Evolutionary conservation across 495 filamentous ascomycete species (phyloP).

Genomic region (Wilcoxina mikolae): DNA sequence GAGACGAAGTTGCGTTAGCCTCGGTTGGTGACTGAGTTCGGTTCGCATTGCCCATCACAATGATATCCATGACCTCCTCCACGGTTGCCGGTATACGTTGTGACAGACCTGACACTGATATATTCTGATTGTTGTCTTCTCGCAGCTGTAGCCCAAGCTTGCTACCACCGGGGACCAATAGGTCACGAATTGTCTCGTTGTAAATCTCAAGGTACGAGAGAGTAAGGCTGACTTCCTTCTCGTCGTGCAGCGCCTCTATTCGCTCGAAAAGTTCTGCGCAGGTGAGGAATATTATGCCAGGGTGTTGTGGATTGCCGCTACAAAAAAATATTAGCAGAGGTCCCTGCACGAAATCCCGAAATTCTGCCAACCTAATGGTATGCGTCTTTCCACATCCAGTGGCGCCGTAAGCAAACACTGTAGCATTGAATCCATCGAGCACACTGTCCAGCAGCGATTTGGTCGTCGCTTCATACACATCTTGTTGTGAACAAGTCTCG

Average conservation of each 20-base stretch:
- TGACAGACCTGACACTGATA: constrained; percentile 81
- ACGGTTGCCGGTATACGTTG: constrained; percentile 68
- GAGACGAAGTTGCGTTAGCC: constrained; percentile 93
- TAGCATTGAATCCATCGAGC: constrained; percentile 95
- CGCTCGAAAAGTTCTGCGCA: constrained; percentile 98
- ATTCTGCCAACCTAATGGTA: constrained; percentile 47
- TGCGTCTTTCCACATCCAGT: constrained; percentile 98
- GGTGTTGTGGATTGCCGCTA: constrained; percentile 80
- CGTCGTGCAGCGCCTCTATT: constrained; percentile 66
- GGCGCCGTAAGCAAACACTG: constrained; percentile 95
- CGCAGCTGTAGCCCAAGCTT: constrained; percentile 85
- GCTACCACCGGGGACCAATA: constrained; percentile 71
- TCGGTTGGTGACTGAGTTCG: constrained; percentile 94
- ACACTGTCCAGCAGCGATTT: constrained; percentile 81
- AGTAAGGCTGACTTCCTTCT: constrained; percentile 79
- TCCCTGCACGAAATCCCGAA: constrained; percentile 13
- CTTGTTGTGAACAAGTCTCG: constrained; percentile 80
- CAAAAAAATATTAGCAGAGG: neutral
- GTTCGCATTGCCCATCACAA: constrained; percentile 83
- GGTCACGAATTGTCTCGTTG: constrained; percentile 95
- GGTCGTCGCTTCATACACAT: constrained; percentile 93
- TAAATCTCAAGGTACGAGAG: constrained; percentile 98
- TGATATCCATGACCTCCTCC: constrained; percentile 98
- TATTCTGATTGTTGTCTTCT: constrained; percentile 85
- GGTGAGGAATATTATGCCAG: constrained; percentile 94